phyloP scores from a whole-genome alignment of 73 alveolate genomes.

The Symbiodinium pilosum region DNA sequence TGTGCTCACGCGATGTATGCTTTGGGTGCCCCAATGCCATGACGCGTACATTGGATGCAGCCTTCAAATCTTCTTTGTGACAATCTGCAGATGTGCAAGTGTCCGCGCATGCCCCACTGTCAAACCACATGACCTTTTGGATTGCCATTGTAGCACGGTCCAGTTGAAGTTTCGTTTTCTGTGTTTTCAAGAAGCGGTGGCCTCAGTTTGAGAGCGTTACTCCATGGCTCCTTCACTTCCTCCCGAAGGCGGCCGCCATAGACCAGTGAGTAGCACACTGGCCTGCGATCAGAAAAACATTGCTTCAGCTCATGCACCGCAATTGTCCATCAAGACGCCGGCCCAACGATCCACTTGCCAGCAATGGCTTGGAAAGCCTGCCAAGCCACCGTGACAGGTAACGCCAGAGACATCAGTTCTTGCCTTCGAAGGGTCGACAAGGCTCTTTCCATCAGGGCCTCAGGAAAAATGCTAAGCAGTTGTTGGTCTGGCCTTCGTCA shows the following conservation, averaged over 20 bases:
- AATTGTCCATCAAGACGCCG: not conserved
- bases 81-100: too few species aligned
- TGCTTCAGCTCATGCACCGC: too few species aligned
- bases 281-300: slow-evolving; percentile 4
- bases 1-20: too few species aligned
- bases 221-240: slow-evolving; percentile 71
- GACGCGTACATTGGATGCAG: too few species aligned
- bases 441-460: slow-evolving; percentile 81
- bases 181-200: not conserved
- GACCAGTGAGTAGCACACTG: slow-evolving; percentile 91
- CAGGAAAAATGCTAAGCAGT: not conserved
- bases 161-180: not conserved
- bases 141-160: too few species aligned
- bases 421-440: slow-evolving; percentile 81
- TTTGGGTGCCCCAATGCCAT: too few species aligned
- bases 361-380: slow-evolving; percentile 86
- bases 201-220: too few species aligned
- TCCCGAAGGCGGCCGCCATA: slow-evolving; percentile 71
- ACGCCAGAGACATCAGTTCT: not conserved
- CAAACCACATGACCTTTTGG: too few species aligned
- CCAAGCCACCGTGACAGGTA: not conserved
- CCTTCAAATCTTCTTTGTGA: too few species aligned
- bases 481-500: not conserved
- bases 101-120: too few species aligned
- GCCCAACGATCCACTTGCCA: slow-evolving; percentile 93